Evolutionary conservation across 2,329 filamentous ascomycete species (phyloP).

Genomic region (Trichophyton simii): DNA sequence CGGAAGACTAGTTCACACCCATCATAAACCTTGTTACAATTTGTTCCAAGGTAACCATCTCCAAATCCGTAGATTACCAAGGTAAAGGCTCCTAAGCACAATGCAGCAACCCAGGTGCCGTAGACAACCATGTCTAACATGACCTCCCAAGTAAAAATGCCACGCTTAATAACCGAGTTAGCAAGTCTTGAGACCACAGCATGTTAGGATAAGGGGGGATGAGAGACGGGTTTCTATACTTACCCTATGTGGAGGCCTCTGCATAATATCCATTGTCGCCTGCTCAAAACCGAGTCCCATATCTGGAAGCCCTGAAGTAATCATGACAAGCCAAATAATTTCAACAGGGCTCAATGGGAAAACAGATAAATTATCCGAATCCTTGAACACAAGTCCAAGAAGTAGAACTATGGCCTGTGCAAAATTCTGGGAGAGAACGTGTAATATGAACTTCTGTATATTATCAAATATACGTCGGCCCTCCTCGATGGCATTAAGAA

Average conservation of each 20-base stretch:
- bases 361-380: slow-evolving; percentile 56
- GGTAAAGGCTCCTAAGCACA: slow-evolving; percentile 51
- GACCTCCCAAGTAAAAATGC: slow-evolving; percentile 66
- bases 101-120: slow-evolving; percentile 61
- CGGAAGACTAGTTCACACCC: slow-evolving; percentile 54
- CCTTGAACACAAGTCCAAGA: slow-evolving; percentile 69
- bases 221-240: neutral
- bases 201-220: neutral
- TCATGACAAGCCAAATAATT: slow-evolving; percentile 89
- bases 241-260: slow-evolving; percentile 57
- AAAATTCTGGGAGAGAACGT: slow-evolving; percentile 67
- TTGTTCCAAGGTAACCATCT: slow-evolving; percentile 44
- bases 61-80: slow-evolving; percentile 52
- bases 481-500: slow-evolving; percentile 70
- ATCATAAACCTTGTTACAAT: slow-evolving; percentile 49
- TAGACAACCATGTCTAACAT: slow-evolving; percentile 72
- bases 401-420: slow-evolving; percentile 71
- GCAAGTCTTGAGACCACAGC: neutral
- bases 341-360: slow-evolving; percentile 77
- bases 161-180: slow-evolving; percentile 19
- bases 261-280: slow-evolving; percentile 64
- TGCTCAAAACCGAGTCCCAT: slow-evolving; percentile 74
- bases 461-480: slow-evolving; percentile 80
- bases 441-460: slow-evolving; percentile 76
- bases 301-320: slow-evolving; percentile 74